Evolutionary conservation across 1,139 yeast genomes (phyloP).

Genomic region (Geotrichum siamense): DNA sequence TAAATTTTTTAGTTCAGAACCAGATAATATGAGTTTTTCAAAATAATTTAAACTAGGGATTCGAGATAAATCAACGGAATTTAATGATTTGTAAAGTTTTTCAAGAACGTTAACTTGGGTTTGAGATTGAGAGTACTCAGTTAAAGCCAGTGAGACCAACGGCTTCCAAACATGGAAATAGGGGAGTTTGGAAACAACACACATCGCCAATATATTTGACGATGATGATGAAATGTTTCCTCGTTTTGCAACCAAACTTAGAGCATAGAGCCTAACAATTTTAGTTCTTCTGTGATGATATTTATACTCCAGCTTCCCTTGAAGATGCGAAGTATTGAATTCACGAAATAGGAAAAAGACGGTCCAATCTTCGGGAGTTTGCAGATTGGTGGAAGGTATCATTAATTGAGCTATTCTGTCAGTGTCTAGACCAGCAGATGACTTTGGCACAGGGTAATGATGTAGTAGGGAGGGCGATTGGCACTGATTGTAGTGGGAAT

Average conservation of each 20-base stretch:
- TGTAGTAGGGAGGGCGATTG: slow-evolving; percentile 50
- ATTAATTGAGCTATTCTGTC: slow-evolving; percentile 45
- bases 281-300: slow-evolving; percentile 21
- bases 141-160: slow-evolving; percentile 47
- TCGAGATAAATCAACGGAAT: slow-evolving; percentile 31
- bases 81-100: slow-evolving; percentile 37
- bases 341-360: slow-evolving; percentile 44
- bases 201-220: slow-evolving; percentile 44
- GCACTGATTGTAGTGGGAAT: too few relatives aligned
- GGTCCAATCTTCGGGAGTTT: slow-evolving; percentile 54
- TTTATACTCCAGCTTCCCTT: slow-evolving; percentile 23
- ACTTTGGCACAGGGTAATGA: slow-evolving; percentile 41
- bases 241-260: slow-evolving; percentile 48
- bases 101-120: slow-evolving; percentile 20
- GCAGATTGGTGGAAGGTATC: slow-evolving; percentile 61
- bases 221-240: slow-evolving; percentile 46
- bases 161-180: slow-evolving; percentile 57
- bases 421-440: slow-evolving; percentile 9
- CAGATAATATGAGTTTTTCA: slow-evolving; percentile 32
- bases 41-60: slow-evolving; percentile 31
- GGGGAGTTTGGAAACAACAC: slow-evolving; percentile 45
- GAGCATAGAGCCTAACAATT: slow-evolving; percentile 45
- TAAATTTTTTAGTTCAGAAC: slow-evolving; percentile 28
- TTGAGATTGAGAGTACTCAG: slow-evolving; percentile 30
- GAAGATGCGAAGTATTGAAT: slow-evolving; percentile 20